A percentile compares a stretch with the other conserved stretches of the same genome.
These are phyloP conservation scores for Cyberlindnera amylophila DNA, from an alignment of 805 yeast genomes.

Conservation along the genomic window DNA sequence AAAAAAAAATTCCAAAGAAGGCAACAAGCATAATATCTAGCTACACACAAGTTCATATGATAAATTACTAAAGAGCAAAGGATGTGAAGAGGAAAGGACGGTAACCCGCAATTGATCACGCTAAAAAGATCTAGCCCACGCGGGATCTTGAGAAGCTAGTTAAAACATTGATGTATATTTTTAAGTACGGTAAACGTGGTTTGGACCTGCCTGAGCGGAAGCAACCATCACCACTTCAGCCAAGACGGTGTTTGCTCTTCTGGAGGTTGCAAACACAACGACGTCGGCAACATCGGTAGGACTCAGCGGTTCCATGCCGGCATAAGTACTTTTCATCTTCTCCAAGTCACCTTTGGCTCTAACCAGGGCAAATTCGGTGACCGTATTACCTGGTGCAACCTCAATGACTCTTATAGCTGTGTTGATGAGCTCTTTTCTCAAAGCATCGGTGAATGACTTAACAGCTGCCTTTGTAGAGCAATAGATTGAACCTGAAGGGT, in stretches of 20 bases:
- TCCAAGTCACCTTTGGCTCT: constrained; percentile 54
- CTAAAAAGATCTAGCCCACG: too few species aligned
- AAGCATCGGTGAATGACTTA: constrained; percentile 60
- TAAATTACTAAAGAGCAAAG: too few species aligned
- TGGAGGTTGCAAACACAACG: constrained; percentile 45
- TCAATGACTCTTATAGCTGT: constrained; percentile 65
- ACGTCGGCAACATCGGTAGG: constrained; percentile 42
- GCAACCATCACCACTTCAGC: constrained; percentile 82
- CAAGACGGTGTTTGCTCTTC: constrained; percentile 53
- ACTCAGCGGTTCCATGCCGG: constrained; percentile 48
- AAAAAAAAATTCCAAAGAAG: too few species aligned
- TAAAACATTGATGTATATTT: too few species aligned
- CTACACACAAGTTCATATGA: too few species aligned
- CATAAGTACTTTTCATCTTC: constrained; percentile 52
- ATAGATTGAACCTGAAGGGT: constrained; percentile 72
- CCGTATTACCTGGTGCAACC: constrained; percentile 64
- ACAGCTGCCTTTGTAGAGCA: constrained; percentile 73
- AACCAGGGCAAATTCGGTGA: constrained; percentile 57
- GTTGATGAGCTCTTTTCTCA: constrained; percentile 67
- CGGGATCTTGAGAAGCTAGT: too few species aligned
- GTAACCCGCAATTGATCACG: too few species aligned
- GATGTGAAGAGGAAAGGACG: too few species aligned
- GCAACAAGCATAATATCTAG: too few species aligned
- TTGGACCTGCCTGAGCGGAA: constrained; percentile 71
- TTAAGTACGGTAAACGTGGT: constrained; percentile 38